Percentiles rank a stretch among this genome's conserved stretches.
Conservation (phyloP, 805 yeast species). For the Ogataea ramenticola region DNA sequence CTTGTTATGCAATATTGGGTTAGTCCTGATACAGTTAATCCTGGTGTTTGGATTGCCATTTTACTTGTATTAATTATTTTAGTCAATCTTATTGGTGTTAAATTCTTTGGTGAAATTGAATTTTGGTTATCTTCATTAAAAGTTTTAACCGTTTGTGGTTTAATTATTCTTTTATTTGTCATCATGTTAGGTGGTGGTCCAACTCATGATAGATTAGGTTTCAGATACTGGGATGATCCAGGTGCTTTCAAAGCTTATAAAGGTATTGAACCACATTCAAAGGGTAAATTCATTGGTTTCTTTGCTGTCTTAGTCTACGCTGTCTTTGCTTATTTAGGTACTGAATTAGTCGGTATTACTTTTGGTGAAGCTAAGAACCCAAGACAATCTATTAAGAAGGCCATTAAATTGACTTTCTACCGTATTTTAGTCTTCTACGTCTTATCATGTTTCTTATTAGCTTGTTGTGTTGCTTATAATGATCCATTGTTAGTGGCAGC, state of each 20-base stretch:
- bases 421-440: conserved; percentile 49
- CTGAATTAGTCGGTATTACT: conserved; percentile 43
- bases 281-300: conserved; percentile 38
- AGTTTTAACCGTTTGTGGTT: conserved; percentile 58
- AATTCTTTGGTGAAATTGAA: conserved; percentile 41
- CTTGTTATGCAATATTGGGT: conserved; percentile 51
- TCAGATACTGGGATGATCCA: conserved; percentile 36
- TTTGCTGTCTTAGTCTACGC: conserved; percentile 49
- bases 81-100: conserved; percentile 39
- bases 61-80: conserved; percentile 33
- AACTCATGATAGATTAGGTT: conserved; percentile 51
- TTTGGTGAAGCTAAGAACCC: conserved; percentile 44
- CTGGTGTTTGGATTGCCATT: conserved; percentile 46
- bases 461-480: conserved; percentile 49
- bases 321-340: conserved; percentile 42
- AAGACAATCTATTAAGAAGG: conserved; percentile 42
- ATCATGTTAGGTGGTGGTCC: conserved; percentile 79
- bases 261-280: conserved; percentile 32
- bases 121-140: conserved; percentile 59
- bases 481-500: conserved; percentile 38
- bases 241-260: conserved; percentile 36
- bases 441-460: conserved; percentile 43
- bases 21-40: conserved; percentile 35
- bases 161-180: conserved; percentile 54
- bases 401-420: conserved; percentile 45